Evolutionary conservation across 2,329 filamentous ascomycete species (phyloP).

Genomic region (Thelonectria olida): DNA sequence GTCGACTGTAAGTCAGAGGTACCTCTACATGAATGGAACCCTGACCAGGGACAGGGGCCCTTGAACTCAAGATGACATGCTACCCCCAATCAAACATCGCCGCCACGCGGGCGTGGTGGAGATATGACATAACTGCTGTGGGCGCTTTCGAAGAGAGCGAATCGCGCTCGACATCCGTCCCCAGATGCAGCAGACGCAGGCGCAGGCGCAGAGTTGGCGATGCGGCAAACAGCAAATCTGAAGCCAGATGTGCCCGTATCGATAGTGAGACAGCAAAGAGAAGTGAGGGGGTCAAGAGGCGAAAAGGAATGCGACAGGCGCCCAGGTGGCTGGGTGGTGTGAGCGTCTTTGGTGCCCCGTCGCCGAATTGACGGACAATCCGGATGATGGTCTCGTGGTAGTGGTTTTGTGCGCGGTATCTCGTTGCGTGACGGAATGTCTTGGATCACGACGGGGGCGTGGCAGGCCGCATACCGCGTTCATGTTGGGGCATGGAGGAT

Average conservation of each 20-base stretch:
- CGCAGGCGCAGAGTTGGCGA: conserved; percentile 30
- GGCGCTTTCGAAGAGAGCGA: conserved; percentile 21
- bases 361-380: conserved; percentile 21
- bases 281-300: conserved; percentile 8
- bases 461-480: too few relatives aligned
- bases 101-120: conserved; percentile 32
- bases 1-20: conserved; percentile 10
- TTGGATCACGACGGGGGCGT: conserved; percentile 35
- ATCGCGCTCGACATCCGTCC: conserved; percentile 27
- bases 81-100: conserved; percentile 36
- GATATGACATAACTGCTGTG: conserved; percentile 41
- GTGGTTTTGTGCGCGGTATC: conserved; percentile 16
- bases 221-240: conserved; percentile 22
- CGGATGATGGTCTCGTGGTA: conserved; percentile 37
- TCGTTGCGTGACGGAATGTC: conserved; percentile 39
- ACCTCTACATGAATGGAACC: conserved; percentile 31
- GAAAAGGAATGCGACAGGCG: conserved; percentile 25
- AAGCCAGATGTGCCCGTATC: conserved; percentile 8
- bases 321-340: conserved; percentile 22
- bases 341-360: conserved; percentile 28
- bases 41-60: conserved; percentile 34
- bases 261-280: neutral
- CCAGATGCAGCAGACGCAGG: conserved; percentile 32
- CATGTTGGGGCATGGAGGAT: conserved; percentile 24
- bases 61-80: conserved; percentile 45